Percentiles rank a stretch among this genome's conserved stretches.
These are phyloP conservation scores for Coccomyxa sp. DNA, from an alignment of 139 green algal genomes.

Conservation along the genomic window DNA sequence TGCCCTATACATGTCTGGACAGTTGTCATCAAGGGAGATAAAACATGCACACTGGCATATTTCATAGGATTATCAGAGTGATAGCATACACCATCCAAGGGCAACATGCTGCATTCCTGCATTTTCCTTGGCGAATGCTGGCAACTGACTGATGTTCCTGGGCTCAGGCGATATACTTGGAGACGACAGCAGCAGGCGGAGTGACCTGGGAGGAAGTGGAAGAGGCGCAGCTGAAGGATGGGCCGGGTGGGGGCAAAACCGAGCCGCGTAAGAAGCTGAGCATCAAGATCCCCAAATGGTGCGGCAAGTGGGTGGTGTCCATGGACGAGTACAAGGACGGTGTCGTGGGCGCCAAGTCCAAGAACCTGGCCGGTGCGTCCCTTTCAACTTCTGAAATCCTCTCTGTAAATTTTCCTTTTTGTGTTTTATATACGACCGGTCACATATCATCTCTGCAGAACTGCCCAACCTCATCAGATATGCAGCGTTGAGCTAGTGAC, in stretches of 20 bases:
- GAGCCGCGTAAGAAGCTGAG: slow-evolving; percentile 30
- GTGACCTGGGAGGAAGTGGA: slow-evolving; percentile 65
- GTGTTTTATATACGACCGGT: neutral
- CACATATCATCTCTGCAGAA: too few relatives aligned
- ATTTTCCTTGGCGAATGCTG: too few relatives aligned
- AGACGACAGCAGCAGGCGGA: slow-evolving; percentile 65
- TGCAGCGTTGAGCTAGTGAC: too few relatives aligned
- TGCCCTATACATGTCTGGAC: too few relatives aligned
- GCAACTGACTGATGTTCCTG: neutral
- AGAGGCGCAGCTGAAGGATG: neutral
- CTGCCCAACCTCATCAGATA: too few relatives aligned
- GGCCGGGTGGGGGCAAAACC: neutral
- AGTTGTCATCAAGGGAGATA: too few relatives aligned
- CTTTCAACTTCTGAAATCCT: neutral
- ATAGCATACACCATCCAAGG: neutral
- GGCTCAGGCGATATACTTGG: slow-evolving; percentile 33
- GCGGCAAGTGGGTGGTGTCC: slow-evolving; percentile 81
- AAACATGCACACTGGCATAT: neutral
- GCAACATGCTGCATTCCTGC: neutral
- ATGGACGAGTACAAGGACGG: slow-evolving; percentile 83
- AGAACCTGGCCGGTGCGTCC: slow-evolving; percentile 77
- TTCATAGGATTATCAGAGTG: neutral
- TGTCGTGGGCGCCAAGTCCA: slow-evolving; percentile 94
- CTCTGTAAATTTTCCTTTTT: neutral
- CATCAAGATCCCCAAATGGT: slow-evolving; percentile 59